phyloP scores from a whole-genome alignment of 352 stramenopile genomes.

The Globisporangium emineosum region DNA sequence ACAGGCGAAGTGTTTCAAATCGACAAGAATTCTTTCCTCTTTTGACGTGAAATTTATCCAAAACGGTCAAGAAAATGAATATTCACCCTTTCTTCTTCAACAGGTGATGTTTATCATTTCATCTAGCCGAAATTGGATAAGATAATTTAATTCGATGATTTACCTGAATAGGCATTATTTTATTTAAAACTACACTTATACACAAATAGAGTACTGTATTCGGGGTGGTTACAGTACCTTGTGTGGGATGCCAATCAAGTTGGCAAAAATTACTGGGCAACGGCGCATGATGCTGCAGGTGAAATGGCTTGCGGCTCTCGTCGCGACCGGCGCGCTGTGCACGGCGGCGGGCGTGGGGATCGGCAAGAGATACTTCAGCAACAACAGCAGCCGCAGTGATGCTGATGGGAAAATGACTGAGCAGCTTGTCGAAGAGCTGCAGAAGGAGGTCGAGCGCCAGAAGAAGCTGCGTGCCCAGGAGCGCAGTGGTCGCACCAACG shows the following conservation, averaged over 20 bases:
- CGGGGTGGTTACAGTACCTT: neutral
- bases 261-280: neutral
- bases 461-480: constrained; percentile 73
- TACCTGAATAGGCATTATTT: neutral
- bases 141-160: no score
- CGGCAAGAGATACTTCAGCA: constrained; percentile 1
- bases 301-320: constrained; percentile 13
- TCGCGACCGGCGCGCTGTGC: constrained; percentile 14
- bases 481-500: constrained; percentile 65
- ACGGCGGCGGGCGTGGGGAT: constrained; percentile 11
- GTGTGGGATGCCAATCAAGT: neutral
- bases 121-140: no score
- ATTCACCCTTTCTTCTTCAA: no score
- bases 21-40: no score
- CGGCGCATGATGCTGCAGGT: constrained; percentile 1
- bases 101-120: no score
- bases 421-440: constrained; percentile 39
- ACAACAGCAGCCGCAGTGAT: neutral
- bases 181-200: neutral
- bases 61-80: no score
- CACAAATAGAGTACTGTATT: neutral
- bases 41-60: no score
- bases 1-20: no score
- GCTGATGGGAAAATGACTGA: constrained; percentile 18
- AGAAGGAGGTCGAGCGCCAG: constrained; percentile 65